Percentiles rank a stretch among this genome's conserved stretches.
phyloP scores from a whole-genome alignment of 768 basidiomycete species.

The Podaxis sp. region DNA sequence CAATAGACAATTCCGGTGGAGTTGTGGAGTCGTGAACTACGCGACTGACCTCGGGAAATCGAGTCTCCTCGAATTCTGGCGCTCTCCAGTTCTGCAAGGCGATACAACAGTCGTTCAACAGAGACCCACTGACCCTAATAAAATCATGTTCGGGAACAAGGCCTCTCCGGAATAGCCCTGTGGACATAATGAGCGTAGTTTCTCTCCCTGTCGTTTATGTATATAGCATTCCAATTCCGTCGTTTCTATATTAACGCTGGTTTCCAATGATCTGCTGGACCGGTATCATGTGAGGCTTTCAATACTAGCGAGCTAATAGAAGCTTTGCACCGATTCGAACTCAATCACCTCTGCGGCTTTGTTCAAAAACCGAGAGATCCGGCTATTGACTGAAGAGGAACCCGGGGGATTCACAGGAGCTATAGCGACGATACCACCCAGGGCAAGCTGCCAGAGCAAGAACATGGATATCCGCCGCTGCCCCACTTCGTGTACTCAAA shows the following conservation, averaged over 20 bases:
- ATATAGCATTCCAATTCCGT: neutral
- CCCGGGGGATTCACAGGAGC: neutral
- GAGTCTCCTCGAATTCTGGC: neutral
- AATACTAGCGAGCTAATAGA: neutral
- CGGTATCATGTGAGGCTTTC: neutral
- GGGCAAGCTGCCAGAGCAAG: neutral
- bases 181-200: neutral
- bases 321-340: no score
- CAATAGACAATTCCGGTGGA: constrained; percentile 4
- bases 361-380: neutral
- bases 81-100: neutral
- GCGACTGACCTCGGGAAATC: neutral
- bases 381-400: neutral
- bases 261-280: neutral
- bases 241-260: neutral
- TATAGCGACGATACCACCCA: neutral
- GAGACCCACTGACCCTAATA: no score
- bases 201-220: neutral
- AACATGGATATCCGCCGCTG: neutral
- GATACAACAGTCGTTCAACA: no score
- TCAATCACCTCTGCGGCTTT: neutral
- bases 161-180: neutral
- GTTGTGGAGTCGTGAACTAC: neutral
- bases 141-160: no score
- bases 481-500: neutral